Conservation (phyloP, 169 alveolate genomes). For the Plasmodium fragile region DNA sequence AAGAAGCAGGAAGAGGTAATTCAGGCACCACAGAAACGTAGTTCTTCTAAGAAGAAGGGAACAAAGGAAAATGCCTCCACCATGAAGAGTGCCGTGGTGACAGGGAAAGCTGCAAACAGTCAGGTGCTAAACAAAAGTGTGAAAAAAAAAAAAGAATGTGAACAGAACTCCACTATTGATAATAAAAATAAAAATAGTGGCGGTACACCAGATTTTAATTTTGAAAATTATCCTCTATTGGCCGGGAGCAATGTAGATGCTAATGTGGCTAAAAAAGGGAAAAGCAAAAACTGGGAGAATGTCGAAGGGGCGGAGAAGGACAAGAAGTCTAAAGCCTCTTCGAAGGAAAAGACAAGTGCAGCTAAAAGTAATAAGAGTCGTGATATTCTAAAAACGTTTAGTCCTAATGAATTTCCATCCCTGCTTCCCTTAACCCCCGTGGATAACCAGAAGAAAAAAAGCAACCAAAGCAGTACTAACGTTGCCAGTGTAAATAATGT, state of each 20-base stretch:
- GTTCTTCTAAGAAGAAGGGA: background rate
- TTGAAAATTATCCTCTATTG: slow-evolving; percentile 11
- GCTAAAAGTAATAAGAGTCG: background rate
- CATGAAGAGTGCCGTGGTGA: background rate
- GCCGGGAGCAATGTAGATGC: background rate
- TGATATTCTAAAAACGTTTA: slow-evolving; percentile 13
- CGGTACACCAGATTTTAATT: background rate
- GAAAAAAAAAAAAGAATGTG: slow-evolving; percentile 18
- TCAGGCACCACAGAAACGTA: background rate
- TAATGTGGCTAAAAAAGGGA: background rate
- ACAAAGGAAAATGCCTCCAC: background rate
- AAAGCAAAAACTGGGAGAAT: background rate
- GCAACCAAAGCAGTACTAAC: slow-evolving; percentile 7
- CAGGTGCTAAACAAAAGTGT: background rate
- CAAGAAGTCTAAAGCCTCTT: background rate
- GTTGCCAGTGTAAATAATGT: background rate
- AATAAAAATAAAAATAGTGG: background rate
- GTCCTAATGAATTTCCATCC: slow-evolving; percentile 24
- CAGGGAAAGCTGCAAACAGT: background rate
- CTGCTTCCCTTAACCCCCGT: background rate
- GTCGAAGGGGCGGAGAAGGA: background rate
- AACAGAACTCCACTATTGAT: background rate
- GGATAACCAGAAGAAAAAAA: background rate
- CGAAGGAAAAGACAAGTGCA: background rate
- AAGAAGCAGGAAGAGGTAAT: slow-evolving; percentile 1